Percentiles rank a stretch among this genome's conserved stretches.
Evolutionary conservation across 345 rosid species (phyloP).

Genomic region (Populus tremula): DNA sequence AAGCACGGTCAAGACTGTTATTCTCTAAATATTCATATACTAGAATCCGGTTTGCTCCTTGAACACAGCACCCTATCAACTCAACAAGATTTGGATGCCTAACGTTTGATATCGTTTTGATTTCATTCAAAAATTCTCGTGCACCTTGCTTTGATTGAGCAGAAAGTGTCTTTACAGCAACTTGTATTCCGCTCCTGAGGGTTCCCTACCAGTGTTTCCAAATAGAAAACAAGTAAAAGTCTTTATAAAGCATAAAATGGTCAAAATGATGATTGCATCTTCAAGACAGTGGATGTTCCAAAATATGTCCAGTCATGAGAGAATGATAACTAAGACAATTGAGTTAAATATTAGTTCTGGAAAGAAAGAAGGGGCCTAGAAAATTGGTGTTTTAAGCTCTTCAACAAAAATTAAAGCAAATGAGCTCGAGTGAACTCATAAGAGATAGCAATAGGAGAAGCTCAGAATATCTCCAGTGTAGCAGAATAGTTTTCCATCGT

Average conservation of each 20-base stretch:
- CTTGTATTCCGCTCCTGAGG: conserved; percentile 52
- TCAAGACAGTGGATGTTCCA: background rate
- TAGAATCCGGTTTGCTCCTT: conserved; percentile 60
- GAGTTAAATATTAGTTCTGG: background rate
- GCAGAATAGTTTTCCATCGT: background rate
- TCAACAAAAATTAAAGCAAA: background rate
- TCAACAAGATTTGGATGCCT: conserved; percentile 87
- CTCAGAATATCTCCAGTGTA: too few relatives aligned
- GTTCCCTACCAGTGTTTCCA: conserved; percentile 46
- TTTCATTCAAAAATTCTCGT: conserved; percentile 76
- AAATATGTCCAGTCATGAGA: background rate
- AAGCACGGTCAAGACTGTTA: conserved; percentile 67
- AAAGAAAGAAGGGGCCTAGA: background rate
- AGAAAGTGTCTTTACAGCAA: conserved; percentile 76
- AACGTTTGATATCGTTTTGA: conserved; percentile 59
- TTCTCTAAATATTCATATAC: conserved; percentile 87
- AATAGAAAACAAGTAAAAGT: background rate
- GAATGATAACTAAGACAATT: background rate
- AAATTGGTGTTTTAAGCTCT: background rate
- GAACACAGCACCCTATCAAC: conserved; percentile 75
- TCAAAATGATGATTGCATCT: background rate
- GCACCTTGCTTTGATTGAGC: conserved; percentile 74
- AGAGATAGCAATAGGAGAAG: background rate
- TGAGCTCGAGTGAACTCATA: background rate
- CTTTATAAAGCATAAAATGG: background rate